Evolutionary conservation across 2,329 filamentous ascomycete genomes (phyloP).

Genomic region (Byssothecium circinans): DNA sequence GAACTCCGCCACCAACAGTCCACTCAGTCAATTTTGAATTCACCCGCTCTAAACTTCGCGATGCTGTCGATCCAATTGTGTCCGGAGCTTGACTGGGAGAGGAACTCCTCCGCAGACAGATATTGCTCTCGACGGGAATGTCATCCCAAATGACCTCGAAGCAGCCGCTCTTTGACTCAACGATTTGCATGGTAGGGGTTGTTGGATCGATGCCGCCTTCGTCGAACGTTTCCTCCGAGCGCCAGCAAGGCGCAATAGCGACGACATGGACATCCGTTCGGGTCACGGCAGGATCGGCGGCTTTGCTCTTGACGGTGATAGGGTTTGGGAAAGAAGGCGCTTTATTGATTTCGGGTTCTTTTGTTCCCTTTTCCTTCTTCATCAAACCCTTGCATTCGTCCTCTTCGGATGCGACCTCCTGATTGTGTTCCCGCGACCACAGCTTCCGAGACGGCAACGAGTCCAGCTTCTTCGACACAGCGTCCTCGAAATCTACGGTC

Average conservation of each 20-base stretch:
- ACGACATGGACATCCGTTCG: conserved; percentile 41
- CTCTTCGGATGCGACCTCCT: neutral
- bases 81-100: conserved; percentile 23
- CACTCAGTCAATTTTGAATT: conserved; percentile 37
- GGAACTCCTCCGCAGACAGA: conserved; percentile 16
- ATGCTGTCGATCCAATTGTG: conserved; percentile 12
- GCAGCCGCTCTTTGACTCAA: conserved; percentile 28
- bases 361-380: neutral
- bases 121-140: conserved; percentile 15
- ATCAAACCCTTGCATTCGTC: neutral
- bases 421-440: conserved; percentile 1
- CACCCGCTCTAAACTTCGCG: conserved; percentile 30
- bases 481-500: conserved; percentile 34
- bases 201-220: conserved; percentile 15
- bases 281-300: conserved; percentile 33
- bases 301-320: conserved; percentile 22
- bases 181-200: conserved; percentile 39
- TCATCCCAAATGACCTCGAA: conserved; percentile 41
- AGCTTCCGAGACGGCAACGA: conserved; percentile 5
- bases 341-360: neutral
- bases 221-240: neutral
- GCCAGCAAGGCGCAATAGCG: conserved; percentile 25
- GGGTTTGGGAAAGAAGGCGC: conserved; percentile 12
- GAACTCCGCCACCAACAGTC: conserved; percentile 24
- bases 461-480: conserved; percentile 4